phyloP scores from a whole-genome alignment of 441 rosid genomes.

The Biscutella laevigata region DNA sequence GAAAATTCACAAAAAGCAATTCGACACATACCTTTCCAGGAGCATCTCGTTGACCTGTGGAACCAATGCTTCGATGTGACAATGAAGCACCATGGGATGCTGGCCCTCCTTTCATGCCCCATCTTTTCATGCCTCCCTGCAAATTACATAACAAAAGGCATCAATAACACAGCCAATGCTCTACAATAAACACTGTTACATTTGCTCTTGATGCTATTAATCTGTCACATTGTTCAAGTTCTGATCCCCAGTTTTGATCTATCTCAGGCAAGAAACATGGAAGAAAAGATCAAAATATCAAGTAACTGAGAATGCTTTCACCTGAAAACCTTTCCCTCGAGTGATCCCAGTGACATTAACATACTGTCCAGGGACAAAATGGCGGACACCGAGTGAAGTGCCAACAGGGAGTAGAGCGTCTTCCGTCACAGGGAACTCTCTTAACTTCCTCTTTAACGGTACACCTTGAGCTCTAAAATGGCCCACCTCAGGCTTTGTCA shows the following conservation, averaged over 20 bases:
- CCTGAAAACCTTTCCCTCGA: conserved; percentile 95
- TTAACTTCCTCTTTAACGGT: conserved; percentile 82
- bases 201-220: not conserved
- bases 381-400: conserved; percentile 65
- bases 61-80: conserved; percentile 73
- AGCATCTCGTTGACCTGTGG: conserved; percentile 97
- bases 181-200: not conserved
- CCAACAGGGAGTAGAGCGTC: conserved; percentile 93
- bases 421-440: conserved; percentile 88
- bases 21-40: conserved; percentile 69
- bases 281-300: not conserved
- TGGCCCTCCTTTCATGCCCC: conserved; percentile 48
- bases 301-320: conserved; percentile 15
- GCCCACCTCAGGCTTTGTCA: conserved; percentile 85
- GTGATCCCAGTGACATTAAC: conserved; percentile 87
- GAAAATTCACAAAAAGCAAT: conserved; percentile 9
- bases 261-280: not conserved
- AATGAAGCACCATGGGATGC: conserved; percentile 82
- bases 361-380: conserved; percentile 85
- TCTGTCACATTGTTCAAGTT: not conserved
- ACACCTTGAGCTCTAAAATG: conserved; percentile 96
- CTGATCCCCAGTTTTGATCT: not conserved
- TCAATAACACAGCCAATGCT: conserved; percentile 1
- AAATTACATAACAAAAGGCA: conserved; percentile 9
- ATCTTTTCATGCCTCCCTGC: conserved; percentile 90